Evolutionary conservation across 2,329 filamentous ascomycete species (phyloP), one percentile per base, ranked within the genome.

Genomic region (Periglandula ipomoeae): DNA sequence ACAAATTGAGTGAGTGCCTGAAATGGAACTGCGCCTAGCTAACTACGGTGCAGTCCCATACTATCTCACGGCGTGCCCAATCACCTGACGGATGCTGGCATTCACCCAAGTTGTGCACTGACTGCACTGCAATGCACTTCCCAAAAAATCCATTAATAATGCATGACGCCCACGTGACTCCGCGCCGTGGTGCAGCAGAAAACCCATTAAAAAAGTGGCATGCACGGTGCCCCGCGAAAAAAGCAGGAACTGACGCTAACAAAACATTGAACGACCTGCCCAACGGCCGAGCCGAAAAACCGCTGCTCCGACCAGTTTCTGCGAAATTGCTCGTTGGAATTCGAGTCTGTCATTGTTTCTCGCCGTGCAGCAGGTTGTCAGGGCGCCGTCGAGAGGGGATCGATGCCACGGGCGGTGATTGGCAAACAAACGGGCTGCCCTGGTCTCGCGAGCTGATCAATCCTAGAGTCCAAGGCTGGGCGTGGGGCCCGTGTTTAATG

Each of bases 401-500:
- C n/a, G n/a, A n/a, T n/a, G n/a, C n/a, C n/a, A n/a, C n/a, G n/a
- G 9, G 35, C 3, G 35, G 19, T 19, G n/a, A 38, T 3, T 38
- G 35, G 35, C 35, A 38, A 9, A 38, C 5, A n/a, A 11, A 38
- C 35, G 9, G 39, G 17, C 20, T 39, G 39, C 35, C 44, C 44
- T 46, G 39, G 44, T 46, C 15, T 20, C 22, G 20, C 17, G 22
- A 17, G 39, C 39, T 20, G 39, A 27, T 42, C 22, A 27, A 32
- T 22, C 35, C 22, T 30, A n/a, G n/a, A n/a, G n/a, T n/a, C n/a
- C 40, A 15, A 11, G n/a, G 26, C 26, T 48, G 38, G 19, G 46
- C 52, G 54, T 51, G 52, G 55, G 59, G 53, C 53, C 42, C 46
- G 17, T 51, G 49, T 56, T 62, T 61, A 61, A 61, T 61, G 56